Evolutionary conservation across 306 rosid species (phyloP).

Genomic region (Abrus precatorius): DNA sequence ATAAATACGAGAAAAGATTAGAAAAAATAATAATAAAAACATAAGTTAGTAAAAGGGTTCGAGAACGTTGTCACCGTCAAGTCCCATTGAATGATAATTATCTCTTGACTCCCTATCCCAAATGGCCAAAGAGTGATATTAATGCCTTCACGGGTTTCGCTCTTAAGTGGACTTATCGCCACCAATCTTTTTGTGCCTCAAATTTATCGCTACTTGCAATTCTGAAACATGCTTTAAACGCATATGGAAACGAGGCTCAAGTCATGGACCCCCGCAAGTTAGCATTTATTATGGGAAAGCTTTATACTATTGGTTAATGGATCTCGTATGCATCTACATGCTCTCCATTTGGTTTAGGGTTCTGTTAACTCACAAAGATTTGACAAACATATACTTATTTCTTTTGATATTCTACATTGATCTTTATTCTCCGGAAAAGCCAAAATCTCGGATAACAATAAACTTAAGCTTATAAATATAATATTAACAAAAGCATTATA

Average conservation of each 20-base stretch:
- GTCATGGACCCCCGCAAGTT: slow-evolving; percentile 1
- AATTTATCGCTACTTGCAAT: slow-evolving; percentile 25
- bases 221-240: slow-evolving; percentile 41
- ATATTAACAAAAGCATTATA: no score
- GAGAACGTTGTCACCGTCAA: slow-evolving; percentile 11
- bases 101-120: not conserved
- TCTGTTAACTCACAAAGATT: not conserved
- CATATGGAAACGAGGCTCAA: not conserved
- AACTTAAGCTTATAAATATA: no score
- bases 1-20: no score
- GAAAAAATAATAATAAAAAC: no score
- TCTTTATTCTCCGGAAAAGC: slow-evolving; percentile 1
- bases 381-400: slow-evolving; percentile 1
- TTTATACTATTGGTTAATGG: not conserved
- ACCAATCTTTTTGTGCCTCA: not conserved
- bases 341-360: not conserved
- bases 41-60: no score
- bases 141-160: slow-evolving; percentile 38
- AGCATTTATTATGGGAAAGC: slow-evolving; percentile 12
- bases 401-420: no score
- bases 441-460: not conserved
- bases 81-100: not conserved
- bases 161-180: not conserved
- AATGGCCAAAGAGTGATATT: not conserved
- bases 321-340: not conserved